These are phyloP conservation scores for Rhizopus delemar DNA, from an alignment of 371 early-diverging fungal genomes.

Conservation along the genomic window DNA sequence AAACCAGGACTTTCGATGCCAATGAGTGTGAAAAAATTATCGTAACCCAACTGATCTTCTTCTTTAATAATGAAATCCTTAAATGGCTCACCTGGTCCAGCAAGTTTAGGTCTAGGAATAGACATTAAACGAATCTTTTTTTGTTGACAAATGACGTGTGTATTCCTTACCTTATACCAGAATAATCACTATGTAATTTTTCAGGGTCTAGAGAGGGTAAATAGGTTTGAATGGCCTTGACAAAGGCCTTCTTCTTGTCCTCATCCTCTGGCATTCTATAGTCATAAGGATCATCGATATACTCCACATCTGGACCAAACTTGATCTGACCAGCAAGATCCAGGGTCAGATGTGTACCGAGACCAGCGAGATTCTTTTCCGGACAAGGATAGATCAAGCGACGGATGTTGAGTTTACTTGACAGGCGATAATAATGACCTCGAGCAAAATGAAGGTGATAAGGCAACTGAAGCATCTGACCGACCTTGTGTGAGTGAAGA, in stretches of 20 bases:
- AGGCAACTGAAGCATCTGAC: constrained; percentile 49
- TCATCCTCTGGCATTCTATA: constrained; percentile 57
- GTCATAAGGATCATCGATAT: constrained; percentile 58
- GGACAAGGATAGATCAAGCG: constrained; percentile 89
- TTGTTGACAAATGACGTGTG: not conserved
- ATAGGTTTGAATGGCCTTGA: constrained; percentile 62
- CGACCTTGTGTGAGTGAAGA: constrained; percentile 68
- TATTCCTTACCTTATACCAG: constrained; percentile 73
- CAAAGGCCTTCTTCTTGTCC: constrained; percentile 44
- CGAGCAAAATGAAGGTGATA: constrained; percentile 69
- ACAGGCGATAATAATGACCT: constrained; percentile 70
- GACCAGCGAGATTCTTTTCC: constrained; percentile 65
- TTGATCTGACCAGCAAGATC: constrained; percentile 76
- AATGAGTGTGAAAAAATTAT: constrained; percentile 71
- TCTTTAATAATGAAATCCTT: constrained; percentile 79
- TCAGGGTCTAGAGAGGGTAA: constrained; percentile 58
- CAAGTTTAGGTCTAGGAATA: constrained; percentile 74
- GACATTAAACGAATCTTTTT: not conserved
- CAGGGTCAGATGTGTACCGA: constrained; percentile 85
- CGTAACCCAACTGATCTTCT: constrained; percentile 44
- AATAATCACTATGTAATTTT: constrained; percentile 72
- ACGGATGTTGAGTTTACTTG: constrained; percentile 40
- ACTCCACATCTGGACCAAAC: constrained; percentile 84
- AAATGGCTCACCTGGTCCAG: constrained; percentile 70
- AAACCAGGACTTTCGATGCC: constrained; percentile 93